Conservation (phyloP, 345 rosid species). For the Excoecaria cochinchinensis region DNA sequence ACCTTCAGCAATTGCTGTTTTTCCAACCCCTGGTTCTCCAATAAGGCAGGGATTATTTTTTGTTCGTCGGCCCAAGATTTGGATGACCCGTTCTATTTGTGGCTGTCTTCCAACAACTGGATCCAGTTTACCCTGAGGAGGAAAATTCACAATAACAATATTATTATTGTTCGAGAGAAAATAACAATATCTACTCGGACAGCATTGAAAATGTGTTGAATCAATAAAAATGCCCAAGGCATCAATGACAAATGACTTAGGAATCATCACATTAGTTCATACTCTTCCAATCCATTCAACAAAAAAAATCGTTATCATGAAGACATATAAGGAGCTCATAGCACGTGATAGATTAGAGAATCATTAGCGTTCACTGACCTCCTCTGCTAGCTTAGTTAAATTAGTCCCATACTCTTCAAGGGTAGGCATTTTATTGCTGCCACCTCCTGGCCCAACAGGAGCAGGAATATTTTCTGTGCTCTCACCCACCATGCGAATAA, state of each 20-base stretch:
- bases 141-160: background rate
- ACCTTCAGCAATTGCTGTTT: conserved; percentile 99
- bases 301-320: background rate
- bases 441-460: conserved; percentile 69
- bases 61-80: conserved; percentile 94
- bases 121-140: conserved; percentile 84
- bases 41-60: conserved; percentile 97
- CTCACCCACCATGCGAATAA: conserved; percentile 98
- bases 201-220: no score
- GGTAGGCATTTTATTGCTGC: conserved; percentile 92
- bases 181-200: no score
- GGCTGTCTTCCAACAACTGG: conserved; percentile 99
- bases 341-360: background rate
- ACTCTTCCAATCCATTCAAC: background rate
- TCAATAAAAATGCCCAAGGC: no score
- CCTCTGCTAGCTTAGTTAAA: conserved; percentile 94
- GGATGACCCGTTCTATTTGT: conserved; percentile 93
- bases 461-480: conserved; percentile 80
- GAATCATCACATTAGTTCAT: no score
- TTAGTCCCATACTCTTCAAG: conserved; percentile 99
- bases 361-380: conserved; percentile 41
- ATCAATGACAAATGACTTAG: no score
- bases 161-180: no score
- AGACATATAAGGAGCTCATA: background rate
- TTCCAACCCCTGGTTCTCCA: conserved; percentile 99